Conservation (phyloP, 2,329 filamentous ascomycete species). For the Apiospora aurea region DNA sequence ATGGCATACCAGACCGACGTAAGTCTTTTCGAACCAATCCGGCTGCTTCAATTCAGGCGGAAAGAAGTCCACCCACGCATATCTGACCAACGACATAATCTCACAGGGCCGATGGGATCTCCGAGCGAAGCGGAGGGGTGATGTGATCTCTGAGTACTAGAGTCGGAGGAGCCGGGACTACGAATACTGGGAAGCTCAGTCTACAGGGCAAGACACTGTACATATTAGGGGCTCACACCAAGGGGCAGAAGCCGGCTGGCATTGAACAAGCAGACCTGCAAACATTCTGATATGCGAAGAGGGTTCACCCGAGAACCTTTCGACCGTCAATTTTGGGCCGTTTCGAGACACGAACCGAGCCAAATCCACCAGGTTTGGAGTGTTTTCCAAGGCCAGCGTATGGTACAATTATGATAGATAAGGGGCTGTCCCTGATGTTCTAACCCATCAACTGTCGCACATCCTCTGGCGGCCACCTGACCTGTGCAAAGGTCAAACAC, state of each 20-base stretch:
- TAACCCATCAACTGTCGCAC: conserved; percentile 93
- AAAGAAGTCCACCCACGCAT: neutral
- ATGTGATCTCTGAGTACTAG: conserved; percentile 82
- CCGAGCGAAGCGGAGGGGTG: conserved; percentile 86
- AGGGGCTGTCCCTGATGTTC: neutral
- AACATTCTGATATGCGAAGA: neutral
- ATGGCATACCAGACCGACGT: conserved; percentile 86
- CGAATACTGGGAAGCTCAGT: neutral
- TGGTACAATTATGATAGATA: neutral
- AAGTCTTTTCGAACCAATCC: conserved; percentile 52
- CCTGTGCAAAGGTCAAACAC: conserved; percentile 94
- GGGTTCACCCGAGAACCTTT: no score
- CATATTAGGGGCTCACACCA: conserved; percentile 3
- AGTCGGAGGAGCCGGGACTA: conserved; percentile 25
- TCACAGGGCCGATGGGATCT: conserved; percentile 83
- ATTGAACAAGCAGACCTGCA: neutral
- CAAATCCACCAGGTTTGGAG: neutral
- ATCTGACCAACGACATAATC: conserved; percentile 1
- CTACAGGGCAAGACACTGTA: conserved; percentile 6
- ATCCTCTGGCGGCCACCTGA: conserved; percentile 93
- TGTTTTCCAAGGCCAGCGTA: neutral
- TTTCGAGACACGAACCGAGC: neutral
- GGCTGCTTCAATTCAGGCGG: neutral
- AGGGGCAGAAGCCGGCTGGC: neutral
- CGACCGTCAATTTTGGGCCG: neutral